Base-by-base conservation (phyloP, 495 filamentous ascomycete genomes). In the Neurospora africana region DNA sequence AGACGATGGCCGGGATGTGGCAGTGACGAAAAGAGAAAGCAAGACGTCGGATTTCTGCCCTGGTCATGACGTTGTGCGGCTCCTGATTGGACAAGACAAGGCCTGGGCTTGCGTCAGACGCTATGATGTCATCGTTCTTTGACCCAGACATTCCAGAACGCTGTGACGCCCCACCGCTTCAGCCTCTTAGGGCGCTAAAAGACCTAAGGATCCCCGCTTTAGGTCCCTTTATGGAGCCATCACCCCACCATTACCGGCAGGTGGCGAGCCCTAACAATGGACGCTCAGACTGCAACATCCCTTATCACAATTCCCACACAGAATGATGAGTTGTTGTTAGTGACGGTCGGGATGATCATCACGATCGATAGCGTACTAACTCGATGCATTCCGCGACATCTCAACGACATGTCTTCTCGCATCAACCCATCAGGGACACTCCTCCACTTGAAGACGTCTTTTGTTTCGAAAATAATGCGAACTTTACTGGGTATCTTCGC, bases 151-250 rank as follows among this genome's bases (percentile, higher is more conserved):
- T 33, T 65, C 53, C 53, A 65, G 53, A 65, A 65, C 53, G 53
- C 15, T 17, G 53, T 33, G 53, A 6, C 5, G 53, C 7, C 15
- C 47, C 53, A 19, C 53, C 53, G 27, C 27, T 65, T 65, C 27
- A 65, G 27, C 53, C 53, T 65, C 53, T 65, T 65, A 65, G 53
- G 53, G 53, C 53, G 53, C 27, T 33, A 33, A 65, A 65, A 33
- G 15, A 33, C 21, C 47, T 11, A 15, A 58, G 5, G 5, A 11
- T 6, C 47, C n/a, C 47, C 47, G 53, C 53, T 33, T 2, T 13
- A 33, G 53, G 53, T 33, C 53, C 53, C 53, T 61, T 61, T 30
- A 61, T 61, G 53, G 27, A 61, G 53, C 53, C 6, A 17, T 61
- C 53, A 61, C 53, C 15, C 53, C 53, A 65, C 53, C 27, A 33